These are phyloP conservation scores for Neurospora sp. DNA, from an alignment of 495 filamentous ascomycete species.

Conservation along the genomic window DNA sequence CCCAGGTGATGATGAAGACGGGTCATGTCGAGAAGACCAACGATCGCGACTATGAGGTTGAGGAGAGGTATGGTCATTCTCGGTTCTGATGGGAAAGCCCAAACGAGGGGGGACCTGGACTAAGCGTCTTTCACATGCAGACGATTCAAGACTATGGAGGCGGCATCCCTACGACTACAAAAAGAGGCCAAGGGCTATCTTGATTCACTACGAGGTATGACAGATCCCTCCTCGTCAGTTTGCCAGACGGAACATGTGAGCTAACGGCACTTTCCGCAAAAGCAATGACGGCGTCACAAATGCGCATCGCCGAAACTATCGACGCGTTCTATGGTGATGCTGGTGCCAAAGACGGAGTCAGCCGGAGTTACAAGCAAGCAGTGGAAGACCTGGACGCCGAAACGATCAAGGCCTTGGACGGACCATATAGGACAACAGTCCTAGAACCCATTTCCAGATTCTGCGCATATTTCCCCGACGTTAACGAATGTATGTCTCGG, in stretches of 20 bases:
- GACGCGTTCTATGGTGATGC: constrained; percentile 98
- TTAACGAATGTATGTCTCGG: constrained; percentile 73
- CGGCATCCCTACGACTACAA: constrained; percentile 79
- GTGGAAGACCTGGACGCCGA: constrained; percentile 96
- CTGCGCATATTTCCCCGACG: constrained; percentile 97
- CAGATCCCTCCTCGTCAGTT: neutral
- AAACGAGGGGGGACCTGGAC: constrained; percentile 1
- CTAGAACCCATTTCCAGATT: constrained; percentile 90
- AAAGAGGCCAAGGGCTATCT: constrained; percentile 97
- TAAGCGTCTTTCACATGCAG: constrained; percentile 26
- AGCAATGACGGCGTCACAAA: constrained; percentile 99
- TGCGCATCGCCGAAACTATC: constrained; percentile 98
- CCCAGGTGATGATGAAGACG: constrained; percentile 99
- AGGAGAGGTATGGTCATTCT: constrained; percentile 59
- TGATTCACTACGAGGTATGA: constrained; percentile 79
- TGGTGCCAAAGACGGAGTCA: constrained; percentile 87
- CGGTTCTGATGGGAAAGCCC: neutral
- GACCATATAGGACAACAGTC: constrained; percentile 91
- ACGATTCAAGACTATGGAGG: constrained; percentile 93
- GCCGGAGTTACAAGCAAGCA: constrained; percentile 92
- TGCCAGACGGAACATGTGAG: neutral
- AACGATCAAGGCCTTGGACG: constrained; percentile 95
- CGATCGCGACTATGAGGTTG: constrained; percentile 97
- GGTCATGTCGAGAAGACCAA: constrained; percentile 97
- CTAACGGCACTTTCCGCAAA: neutral